Evolutionary conservation across 1,284 basidiomycete genomes (phyloP).

Genomic region (Ustilago bromivora): DNA sequence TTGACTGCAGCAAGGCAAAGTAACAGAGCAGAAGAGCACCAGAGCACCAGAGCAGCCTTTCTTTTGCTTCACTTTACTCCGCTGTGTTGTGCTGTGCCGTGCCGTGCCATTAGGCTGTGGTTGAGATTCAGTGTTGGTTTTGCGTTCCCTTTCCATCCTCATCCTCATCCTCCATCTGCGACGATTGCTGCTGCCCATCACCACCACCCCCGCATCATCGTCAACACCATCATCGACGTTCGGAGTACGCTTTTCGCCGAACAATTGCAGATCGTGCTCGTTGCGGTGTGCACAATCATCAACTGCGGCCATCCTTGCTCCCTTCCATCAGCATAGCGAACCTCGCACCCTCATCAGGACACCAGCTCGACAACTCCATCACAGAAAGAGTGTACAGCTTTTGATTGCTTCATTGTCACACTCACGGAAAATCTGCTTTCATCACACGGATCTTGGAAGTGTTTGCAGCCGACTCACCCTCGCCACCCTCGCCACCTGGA

Average conservation of each 20-base stretch:
- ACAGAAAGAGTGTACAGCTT: neutral
- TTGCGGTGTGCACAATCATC: neutral
- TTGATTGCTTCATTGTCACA: neutral
- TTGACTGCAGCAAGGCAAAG: neutral
- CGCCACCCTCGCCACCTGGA: neutral
- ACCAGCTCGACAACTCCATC: neutral
- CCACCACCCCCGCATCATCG: neutral
- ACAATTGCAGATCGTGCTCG: neutral
- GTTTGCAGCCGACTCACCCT: neutral
- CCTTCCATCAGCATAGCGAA: neutral
- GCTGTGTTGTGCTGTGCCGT: neutral
- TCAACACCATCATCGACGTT: neutral
- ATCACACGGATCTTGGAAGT: neutral
- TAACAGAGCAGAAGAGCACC: neutral
- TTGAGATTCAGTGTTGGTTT: neutral
- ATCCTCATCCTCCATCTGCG: neutral
- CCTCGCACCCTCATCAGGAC: neutral
- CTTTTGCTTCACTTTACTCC: neutral
- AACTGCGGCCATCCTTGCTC: neutral
- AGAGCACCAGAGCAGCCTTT: neutral
- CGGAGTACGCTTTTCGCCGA: neutral
- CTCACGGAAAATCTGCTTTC: neutral
- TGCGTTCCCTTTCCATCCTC: neutral
- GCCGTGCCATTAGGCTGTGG: neutral
- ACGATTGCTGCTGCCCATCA: neutral